Evolutionary conservation across 495 filamentous ascomycete species (phyloP).

Genomic region (Daldinia vernicosa): DNA sequence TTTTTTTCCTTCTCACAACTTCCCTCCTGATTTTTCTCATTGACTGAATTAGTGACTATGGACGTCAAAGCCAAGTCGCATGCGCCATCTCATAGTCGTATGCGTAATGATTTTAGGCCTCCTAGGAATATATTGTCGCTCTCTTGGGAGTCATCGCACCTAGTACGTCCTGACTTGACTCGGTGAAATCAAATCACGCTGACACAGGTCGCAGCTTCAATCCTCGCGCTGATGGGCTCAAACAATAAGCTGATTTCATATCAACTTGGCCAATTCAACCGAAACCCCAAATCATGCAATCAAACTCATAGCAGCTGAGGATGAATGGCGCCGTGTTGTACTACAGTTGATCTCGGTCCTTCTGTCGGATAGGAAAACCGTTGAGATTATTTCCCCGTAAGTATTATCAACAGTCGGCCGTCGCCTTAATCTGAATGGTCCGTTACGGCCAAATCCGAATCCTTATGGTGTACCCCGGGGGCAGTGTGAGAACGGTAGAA

Average conservation of each 20-base stretch:
- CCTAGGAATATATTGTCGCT: background rate
- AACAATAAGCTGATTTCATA: conserved; percentile 13
- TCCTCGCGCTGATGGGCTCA: background rate
- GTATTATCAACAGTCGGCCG: background rate
- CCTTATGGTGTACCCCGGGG: background rate
- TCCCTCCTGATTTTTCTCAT: background rate
- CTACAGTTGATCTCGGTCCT: background rate
- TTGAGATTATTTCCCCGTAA: too few species aligned
- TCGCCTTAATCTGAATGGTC: background rate
- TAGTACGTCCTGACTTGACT: background rate
- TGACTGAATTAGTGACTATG: background rate
- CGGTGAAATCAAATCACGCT: background rate
- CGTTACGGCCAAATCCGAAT: conserved; percentile 1
- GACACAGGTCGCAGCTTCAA: background rate
- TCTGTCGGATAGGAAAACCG: background rate
- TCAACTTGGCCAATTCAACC: background rate
- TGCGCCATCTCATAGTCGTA: background rate
- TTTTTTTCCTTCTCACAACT: background rate
- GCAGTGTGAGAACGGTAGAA: background rate
- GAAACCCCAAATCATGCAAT: background rate
- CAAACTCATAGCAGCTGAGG: background rate
- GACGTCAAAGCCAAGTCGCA: background rate
- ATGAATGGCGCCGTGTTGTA: background rate
- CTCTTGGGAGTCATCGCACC: background rate
- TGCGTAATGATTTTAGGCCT: conserved; percentile 3